Conservation (phyloP, 768 basidiomycete genomes). For the Pisolithus albus region DNA sequence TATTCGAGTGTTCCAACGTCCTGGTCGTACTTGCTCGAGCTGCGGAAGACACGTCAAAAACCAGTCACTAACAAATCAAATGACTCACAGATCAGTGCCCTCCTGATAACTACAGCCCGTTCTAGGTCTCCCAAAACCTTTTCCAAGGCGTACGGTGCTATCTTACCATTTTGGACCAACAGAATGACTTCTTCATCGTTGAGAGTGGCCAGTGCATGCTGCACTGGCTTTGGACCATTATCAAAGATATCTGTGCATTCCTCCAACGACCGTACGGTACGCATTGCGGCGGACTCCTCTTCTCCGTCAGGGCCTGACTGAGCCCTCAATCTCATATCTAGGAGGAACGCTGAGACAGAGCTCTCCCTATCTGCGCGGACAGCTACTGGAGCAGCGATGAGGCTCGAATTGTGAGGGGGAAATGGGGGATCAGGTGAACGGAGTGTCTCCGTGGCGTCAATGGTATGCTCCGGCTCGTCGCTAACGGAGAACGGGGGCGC, state of each 20-base stretch:
- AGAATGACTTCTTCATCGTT: conserved; percentile 91
- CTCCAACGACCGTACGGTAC: conserved; percentile 50
- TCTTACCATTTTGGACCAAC: conserved; percentile 84
- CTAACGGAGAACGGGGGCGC: conserved; percentile 23
- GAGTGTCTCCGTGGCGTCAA: conserved; percentile 10
- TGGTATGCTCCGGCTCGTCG: conserved; percentile 10
- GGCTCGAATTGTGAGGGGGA: conserved; percentile 4
- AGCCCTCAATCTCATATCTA: conserved; percentile 29
- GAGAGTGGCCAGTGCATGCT: conserved; percentile 51
- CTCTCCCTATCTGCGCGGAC: conserved; percentile 13
- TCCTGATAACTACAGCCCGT: conserved; percentile 77
- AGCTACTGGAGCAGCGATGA: conserved; percentile 21
- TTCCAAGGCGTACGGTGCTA: conserved; percentile 91
- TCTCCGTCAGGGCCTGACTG: conserved; percentile 9
- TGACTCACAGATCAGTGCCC: conserved; percentile 84
- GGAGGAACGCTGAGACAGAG: conserved; percentile 23
- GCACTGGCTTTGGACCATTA: conserved; percentile 57
- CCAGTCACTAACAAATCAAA: conserved; percentile 1
- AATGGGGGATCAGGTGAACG: conserved; percentile 12
- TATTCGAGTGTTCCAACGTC: conserved; percentile 74
- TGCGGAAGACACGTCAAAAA: conserved; percentile 20
- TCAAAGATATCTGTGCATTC: conserved; percentile 80
- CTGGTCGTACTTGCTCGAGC: conserved; percentile 81
- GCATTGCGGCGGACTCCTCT: conserved; percentile 10
- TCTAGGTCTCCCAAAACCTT: conserved; percentile 87